Conservation (phyloP, 257 asterid species). For the Solanum commersonii region DNA sequence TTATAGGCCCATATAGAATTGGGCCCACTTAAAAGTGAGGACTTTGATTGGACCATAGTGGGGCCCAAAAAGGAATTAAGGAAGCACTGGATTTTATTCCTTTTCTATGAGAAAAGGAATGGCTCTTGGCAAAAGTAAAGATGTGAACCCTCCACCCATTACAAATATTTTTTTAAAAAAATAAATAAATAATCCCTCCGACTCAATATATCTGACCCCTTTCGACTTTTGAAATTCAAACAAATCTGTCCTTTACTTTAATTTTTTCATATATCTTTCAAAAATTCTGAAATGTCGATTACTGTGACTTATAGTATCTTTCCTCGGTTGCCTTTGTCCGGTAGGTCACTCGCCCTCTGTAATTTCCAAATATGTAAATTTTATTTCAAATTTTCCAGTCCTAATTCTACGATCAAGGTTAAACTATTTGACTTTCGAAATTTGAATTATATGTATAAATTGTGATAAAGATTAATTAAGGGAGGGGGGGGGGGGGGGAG, state of each 20-base stretch:
- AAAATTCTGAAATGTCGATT: not conserved
- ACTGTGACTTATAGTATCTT: too few relatives aligned
- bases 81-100: conserved; percentile 41
- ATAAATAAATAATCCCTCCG: not conserved
- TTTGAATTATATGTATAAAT: not conserved
- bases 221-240: not conserved
- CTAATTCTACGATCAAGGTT: not conserved
- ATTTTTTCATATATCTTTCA: not conserved
- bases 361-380: not conserved
- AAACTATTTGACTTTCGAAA: not conserved
- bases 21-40: conserved; percentile 30
- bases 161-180: not conserved
- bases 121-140: conserved; percentile 34
- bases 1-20: conserved; percentile 3
- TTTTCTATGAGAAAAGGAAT: conserved; percentile 42
- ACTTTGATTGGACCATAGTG: conserved; percentile 4
- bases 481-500: not conserved
- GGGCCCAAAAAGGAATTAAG: conserved; percentile 30
- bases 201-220: not conserved
- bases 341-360: too few relatives aligned
- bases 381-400: rapidly evolving
- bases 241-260: not conserved
- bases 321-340: too few relatives aligned
- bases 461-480: not conserved
- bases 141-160: conserved; percentile 47